Evolutionary conservation across 2,329 filamentous ascomycete genomes (phyloP).

Genomic region (Fusarium pininemorale): DNA sequence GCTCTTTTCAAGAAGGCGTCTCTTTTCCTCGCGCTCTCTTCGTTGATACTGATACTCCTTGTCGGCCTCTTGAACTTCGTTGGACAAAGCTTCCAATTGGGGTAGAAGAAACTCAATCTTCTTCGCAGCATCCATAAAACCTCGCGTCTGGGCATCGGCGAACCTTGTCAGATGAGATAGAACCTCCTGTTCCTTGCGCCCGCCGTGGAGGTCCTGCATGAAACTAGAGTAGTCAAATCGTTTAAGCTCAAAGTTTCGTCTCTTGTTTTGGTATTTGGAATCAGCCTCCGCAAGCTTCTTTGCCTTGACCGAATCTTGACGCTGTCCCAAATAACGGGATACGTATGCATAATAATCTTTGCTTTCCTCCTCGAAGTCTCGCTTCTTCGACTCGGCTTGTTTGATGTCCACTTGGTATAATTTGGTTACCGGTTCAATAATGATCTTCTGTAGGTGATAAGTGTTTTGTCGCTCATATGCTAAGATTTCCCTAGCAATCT

Average conservation of each 20-base stretch:
- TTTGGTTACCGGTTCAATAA: conserved; percentile 92
- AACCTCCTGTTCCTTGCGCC: conserved; percentile 97
- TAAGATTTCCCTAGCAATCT: conserved; percentile 91
- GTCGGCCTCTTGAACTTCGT: conserved; percentile 90
- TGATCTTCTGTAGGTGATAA: conserved; percentile 84
- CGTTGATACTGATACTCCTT: conserved; percentile 97
- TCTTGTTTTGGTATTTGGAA: conserved; percentile 93
- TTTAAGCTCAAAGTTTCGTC: conserved; percentile 94
- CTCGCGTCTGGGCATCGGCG: conserved; percentile 87
- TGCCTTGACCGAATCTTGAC: conserved; percentile 94
- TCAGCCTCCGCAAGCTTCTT: conserved; percentile 97
- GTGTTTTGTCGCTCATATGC: conserved; percentile 87
- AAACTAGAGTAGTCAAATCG: conserved; percentile 99
- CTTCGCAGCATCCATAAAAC: conserved; percentile 83
- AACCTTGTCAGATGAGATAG: conserved; percentile 94
- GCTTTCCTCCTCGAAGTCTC: conserved; percentile 98
- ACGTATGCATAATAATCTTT: conserved; percentile 98
- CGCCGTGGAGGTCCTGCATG: conserved; percentile 98
- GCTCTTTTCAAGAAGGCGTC: conserved; percentile 88
- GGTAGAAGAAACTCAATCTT: conserved; percentile 88
- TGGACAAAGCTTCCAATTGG: conserved; percentile 86
- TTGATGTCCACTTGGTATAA: conserved; percentile 97
- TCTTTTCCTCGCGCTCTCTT: conserved; percentile 95
- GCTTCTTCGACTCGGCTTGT: conserved; percentile 94
- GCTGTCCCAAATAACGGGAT: conserved; percentile 92